These are phyloP conservation scores for Dactylellina sp. DNA, from an alignment of 2,329 filamentous ascomycete genomes.

Conservation along the genomic window DNA sequence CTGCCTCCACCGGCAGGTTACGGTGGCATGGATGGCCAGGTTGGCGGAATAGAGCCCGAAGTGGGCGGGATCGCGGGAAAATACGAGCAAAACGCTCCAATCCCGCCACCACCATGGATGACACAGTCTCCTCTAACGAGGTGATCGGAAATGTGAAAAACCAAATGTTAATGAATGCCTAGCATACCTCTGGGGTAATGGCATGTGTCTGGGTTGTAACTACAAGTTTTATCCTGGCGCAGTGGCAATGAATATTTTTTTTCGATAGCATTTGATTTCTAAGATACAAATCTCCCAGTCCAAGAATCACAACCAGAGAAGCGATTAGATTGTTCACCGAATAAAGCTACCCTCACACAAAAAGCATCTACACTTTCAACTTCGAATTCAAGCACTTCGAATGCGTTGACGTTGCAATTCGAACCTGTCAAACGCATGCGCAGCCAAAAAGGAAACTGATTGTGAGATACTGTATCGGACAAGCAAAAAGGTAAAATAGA, in stretches of 20 bases:
- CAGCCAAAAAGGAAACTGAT: slow-evolving; percentile 14
- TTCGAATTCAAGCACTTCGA: neutral
- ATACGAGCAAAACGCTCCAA: slow-evolving; percentile 14
- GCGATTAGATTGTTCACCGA: no score
- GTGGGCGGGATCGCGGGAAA: slow-evolving; percentile 37
- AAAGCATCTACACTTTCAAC: no score
- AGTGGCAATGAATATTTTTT: no score
- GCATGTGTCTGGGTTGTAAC: no score
- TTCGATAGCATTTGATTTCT: no score
- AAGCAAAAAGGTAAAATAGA: slow-evolving; percentile 27
- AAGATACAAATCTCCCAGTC: no score
- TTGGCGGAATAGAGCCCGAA: slow-evolving; percentile 38
- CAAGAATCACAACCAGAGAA: no score
- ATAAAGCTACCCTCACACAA: no score
- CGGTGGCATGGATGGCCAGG: slow-evolving; percentile 26
- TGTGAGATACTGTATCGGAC: neutral
- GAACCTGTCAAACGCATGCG: slow-evolving; percentile 11
- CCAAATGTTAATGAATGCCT: no score
- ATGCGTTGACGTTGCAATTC: slow-evolving; percentile 43
- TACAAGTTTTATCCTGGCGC: no score
- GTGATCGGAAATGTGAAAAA: neutral
- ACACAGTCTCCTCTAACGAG: slow-evolving; percentile 14
- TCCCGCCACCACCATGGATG: slow-evolving; percentile 32
- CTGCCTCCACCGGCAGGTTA: slow-evolving; percentile 32
- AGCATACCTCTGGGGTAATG: no score